These are phyloP conservation scores for Trichoderma aggressivum DNA, from an alignment of 2,329 filamentous ascomycete species.

Conservation along the genomic window DNA sequence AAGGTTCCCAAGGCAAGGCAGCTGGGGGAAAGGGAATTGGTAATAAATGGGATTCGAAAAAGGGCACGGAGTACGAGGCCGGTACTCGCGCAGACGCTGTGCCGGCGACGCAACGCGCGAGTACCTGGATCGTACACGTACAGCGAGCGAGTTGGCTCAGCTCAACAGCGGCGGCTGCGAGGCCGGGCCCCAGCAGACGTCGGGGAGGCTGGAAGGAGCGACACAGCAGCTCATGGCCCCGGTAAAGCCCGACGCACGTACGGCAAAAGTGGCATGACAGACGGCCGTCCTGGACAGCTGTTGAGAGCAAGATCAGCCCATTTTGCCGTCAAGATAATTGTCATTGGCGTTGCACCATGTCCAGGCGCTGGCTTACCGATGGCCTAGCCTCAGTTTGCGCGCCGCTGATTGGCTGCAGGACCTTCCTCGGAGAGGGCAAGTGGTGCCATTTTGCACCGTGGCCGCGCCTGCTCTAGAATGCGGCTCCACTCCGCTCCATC, in stretches of 20 bases:
- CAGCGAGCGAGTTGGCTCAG: neutral
- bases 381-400: slow-evolving; percentile 9
- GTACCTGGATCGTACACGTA: neutral
- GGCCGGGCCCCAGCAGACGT: neutral
- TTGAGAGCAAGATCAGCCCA: slow-evolving; percentile 18
- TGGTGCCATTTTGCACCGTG: slow-evolving; percentile 18
- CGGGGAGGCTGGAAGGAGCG: slow-evolving; percentile 8
- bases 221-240: slow-evolving; percentile 8
- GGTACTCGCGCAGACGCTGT: neutral
- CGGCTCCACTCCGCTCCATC: slow-evolving; percentile 9
- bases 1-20: neutral
- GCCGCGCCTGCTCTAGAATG: slow-evolving; percentile 11
- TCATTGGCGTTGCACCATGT: slow-evolving; percentile 19
- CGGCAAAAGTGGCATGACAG: slow-evolving; percentile 21
- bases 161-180: neutral
- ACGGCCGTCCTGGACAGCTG: slow-evolving; percentile 7
- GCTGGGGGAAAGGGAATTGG: neutral
- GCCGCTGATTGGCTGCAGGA: neutral
- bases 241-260: slow-evolving; percentile 16
- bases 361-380: slow-evolving; percentile 14
- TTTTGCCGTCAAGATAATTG: slow-evolving; percentile 18
- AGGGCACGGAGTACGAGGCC: neutral
- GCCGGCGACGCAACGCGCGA: neutral
- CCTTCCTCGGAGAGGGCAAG: slow-evolving; percentile 12
- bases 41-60: neutral